These are phyloP conservation scores for Aspergillus sp. DNA, from an alignment of 2,329 filamentous ascomycete species.

Conservation along the genomic window DNA sequence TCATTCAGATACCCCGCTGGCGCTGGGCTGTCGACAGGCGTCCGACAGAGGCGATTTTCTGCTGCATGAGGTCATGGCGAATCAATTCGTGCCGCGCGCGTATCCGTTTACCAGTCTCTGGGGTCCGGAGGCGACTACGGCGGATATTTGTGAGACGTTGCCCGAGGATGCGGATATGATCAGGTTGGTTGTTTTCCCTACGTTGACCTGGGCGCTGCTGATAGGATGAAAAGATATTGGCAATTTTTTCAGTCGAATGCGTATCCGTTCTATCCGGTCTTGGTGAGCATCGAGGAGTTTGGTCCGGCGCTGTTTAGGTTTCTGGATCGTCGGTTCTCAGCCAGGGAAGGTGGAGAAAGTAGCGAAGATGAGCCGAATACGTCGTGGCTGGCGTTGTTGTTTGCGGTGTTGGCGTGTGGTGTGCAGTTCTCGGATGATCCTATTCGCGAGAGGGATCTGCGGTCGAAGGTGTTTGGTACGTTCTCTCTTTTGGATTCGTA, in stretches of 20 bases:
- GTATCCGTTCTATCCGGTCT: constrained; percentile 21
- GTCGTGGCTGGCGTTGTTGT: constrained; percentile 24
- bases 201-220: background rate
- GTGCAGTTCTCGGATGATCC: constrained; percentile 25
- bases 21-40: constrained; percentile 15
- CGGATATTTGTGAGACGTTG: constrained; percentile 22
- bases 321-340: constrained; percentile 12
- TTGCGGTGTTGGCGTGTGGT: constrained; percentile 23
- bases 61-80: constrained; percentile 12
- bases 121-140: constrained; percentile 15
- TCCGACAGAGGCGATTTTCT: constrained; percentile 6
- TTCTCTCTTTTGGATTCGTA: background rate
- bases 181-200: constrained; percentile 10
- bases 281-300: constrained; percentile 17
- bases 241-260: constrained; percentile 18
- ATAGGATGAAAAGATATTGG: constrained; percentile 14
- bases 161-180: constrained; percentile 25
- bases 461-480: constrained; percentile 25
- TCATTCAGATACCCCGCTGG: constrained; percentile 20
- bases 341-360: background rate
- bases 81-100: constrained; percentile 20
- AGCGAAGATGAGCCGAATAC: constrained; percentile 5
- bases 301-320: constrained; percentile 16
- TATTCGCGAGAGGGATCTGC: constrained; percentile 21
- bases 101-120: constrained; percentile 27